Evolutionary conservation across 169 alveolate species (phyloP).

Genomic region (Cryptosporidium sp.): DNA sequence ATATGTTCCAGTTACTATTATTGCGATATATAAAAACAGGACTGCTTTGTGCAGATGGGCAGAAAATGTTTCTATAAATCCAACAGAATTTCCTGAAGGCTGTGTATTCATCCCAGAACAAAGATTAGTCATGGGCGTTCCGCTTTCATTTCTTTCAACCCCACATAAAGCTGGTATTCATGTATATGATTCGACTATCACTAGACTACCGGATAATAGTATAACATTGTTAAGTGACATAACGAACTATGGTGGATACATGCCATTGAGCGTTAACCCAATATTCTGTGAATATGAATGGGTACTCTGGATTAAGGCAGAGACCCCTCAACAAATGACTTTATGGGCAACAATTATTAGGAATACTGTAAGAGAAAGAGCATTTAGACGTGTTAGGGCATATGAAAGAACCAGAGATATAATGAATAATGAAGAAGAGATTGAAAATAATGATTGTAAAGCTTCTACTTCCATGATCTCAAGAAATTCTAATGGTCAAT

Average conservation of each 20-base stretch:
- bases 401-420: slow-evolving; percentile 71
- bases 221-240: slow-evolving; percentile 37
- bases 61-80: slow-evolving; percentile 52
- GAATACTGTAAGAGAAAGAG: slow-evolving; percentile 69
- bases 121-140: slow-evolving; percentile 73
- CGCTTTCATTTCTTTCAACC: slow-evolving; percentile 73
- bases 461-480: slow-evolving; percentile 40
- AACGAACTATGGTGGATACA: slow-evolving; percentile 64
- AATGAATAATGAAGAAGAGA: slow-evolving; percentile 61
- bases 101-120: slow-evolving; percentile 75
- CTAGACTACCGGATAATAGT: slow-evolving; percentile 71
- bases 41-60: slow-evolving; percentile 76
- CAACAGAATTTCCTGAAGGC: slow-evolving; percentile 76
- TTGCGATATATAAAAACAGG: slow-evolving; percentile 66
- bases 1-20: slow-evolving; percentile 72
- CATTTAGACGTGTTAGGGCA: slow-evolving; percentile 73
- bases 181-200: slow-evolving; percentile 63
- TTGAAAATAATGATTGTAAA: slow-evolving; percentile 55
- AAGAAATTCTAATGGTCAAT: slow-evolving; percentile 5
- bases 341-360: slow-evolving; percentile 76
- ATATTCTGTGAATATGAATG: slow-evolving; percentile 74
- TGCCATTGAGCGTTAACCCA: slow-evolving; percentile 63
- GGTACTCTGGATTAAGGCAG: slow-evolving; percentile 72
- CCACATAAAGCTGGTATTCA: slow-evolving; percentile 76
- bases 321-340: slow-evolving; percentile 74